Base-by-base conservation (phyloP, 106 monocot genomes). In the Dendrobium huoshanense region DNA sequence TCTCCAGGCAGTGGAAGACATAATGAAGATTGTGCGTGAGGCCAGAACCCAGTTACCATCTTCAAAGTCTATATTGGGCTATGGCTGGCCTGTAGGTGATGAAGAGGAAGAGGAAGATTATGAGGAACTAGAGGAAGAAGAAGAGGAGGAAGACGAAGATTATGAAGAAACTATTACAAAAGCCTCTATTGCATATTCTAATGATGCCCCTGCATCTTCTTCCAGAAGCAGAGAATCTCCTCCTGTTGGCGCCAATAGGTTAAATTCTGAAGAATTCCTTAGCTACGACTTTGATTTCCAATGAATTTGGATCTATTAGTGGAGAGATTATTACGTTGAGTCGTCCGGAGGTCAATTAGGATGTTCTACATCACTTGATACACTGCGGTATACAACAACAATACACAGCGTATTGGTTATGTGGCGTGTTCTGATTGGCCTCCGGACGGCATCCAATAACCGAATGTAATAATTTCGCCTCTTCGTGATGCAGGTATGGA, bases 11-110 rank as follows among this genome's bases (percentile, higher is more conserved):
- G 59, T 80, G 18, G 85, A 85, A 17, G 80, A 85, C 33, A 85
- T 85, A 49, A 85, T 81, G 85, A 77, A 85, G 81, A 78, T 85
- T 3, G 77, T 85, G 17, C 48, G n/a, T 3, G 81, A 85, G 43
- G 85, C 85, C 18, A 67, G 85, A 55, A 72, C 9, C 29, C 48
- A 43, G 1, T 65, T 33, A 16, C 81, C 77, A 0, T 64, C 77
- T 10, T 77, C 77, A 2, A 31, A 22, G 70, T 37, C 67, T 18
- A 42, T 73, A 5, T 33, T 55, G 1, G 81, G 85, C 67, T 77
- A 81, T 16, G 80, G 67, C 9, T 80, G 76, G 84, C 77, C 58
- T 9, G 79, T 27, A 31, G 80, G 11, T 33, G 31, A 41, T 2
- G 77, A 25, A 19, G 44, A 37, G 7, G 78, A 58, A 18, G 40